phyloP scores from a whole-genome alignment of 1,284 basidiomycete genomes.

The Cryptococcus floricola region DNA sequence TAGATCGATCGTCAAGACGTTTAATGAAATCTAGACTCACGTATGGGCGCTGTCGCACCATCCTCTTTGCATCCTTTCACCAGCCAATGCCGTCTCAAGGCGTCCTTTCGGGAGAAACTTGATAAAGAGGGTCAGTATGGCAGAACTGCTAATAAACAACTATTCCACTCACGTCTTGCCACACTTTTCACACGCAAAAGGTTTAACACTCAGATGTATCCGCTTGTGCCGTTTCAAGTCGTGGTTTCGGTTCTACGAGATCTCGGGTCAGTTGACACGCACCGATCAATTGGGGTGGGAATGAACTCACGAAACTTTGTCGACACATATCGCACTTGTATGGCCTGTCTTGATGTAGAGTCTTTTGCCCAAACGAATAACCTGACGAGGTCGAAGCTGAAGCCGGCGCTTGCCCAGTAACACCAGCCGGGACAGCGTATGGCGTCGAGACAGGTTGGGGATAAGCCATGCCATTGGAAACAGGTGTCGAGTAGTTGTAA shows the following conservation, averaged over 20 bases:
- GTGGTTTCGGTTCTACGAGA: slow-evolving; percentile 49
- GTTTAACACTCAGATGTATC: slow-evolving; percentile 51
- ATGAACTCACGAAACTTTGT: slow-evolving; percentile 46
- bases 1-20: no score
- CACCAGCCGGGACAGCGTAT: slow-evolving; percentile 29
- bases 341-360: slow-evolving; percentile 42
- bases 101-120: slow-evolving; percentile 51
- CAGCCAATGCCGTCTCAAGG: slow-evolving; percentile 50
- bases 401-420: not conserved
- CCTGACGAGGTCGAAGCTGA: slow-evolving; percentile 10
- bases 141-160: not conserved
- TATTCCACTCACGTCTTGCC: slow-evolving; percentile 44
- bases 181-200: slow-evolving; percentile 50
- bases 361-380: slow-evolving; percentile 2
- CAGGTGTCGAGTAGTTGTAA: slow-evolving; percentile 20
- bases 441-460: slow-evolving; percentile 21
- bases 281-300: not conserved
- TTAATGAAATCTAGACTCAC: slow-evolving; percentile 13
- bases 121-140: slow-evolving; percentile 7
- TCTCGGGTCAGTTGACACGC: not conserved
- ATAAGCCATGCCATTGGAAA: slow-evolving; percentile 11
- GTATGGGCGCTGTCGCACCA: slow-evolving; percentile 41
- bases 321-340: slow-evolving; percentile 51
- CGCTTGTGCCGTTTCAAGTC: slow-evolving; percentile 51
- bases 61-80: slow-evolving; percentile 50